phyloP scores from a whole-genome alignment of 148 eudicot genomes.

The Rhododendron ovatum region DNA sequence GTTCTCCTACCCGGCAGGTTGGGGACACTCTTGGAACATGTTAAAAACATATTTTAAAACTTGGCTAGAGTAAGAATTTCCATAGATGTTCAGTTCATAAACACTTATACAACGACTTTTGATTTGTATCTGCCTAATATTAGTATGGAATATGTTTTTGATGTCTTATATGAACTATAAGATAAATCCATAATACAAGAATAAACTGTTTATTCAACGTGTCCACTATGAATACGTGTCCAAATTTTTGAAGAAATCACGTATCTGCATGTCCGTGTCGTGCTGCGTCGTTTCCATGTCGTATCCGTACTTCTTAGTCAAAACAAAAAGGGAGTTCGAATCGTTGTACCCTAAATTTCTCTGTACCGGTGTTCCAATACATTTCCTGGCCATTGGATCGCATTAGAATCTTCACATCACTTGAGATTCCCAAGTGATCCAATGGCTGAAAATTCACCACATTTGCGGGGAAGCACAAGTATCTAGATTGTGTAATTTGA shows the following conservation, averaged over 20 bases:
- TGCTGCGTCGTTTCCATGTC: neutral
- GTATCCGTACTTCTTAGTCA: neutral
- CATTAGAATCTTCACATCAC: neutral
- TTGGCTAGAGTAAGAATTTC: neutral
- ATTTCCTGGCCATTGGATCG: neutral
- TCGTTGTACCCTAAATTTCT: neutral
- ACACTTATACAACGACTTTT: neutral
- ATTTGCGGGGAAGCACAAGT: neutral
- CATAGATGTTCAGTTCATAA: neutral
- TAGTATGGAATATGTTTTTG: too few species aligned
- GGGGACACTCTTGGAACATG: neutral
- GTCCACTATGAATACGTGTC: neutral
- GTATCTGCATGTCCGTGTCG: neutral
- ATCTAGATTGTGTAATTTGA: neutral
- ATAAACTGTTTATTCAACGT: neutral
- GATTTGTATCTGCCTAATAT: neutral
- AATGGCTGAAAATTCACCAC: neutral
- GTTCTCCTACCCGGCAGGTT: neutral
- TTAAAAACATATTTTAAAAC: neutral
- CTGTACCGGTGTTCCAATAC: neutral
- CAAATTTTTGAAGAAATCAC: neutral
- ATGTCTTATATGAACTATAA: too few species aligned
- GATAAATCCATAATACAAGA: neutral
- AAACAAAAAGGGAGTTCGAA: neutral
- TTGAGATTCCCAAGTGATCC: neutral